These are phyloP conservation scores for Nigrospora oryzae DNA, from an alignment of 2,329 filamentous ascomycete genomes.

Conservation along the genomic window DNA sequence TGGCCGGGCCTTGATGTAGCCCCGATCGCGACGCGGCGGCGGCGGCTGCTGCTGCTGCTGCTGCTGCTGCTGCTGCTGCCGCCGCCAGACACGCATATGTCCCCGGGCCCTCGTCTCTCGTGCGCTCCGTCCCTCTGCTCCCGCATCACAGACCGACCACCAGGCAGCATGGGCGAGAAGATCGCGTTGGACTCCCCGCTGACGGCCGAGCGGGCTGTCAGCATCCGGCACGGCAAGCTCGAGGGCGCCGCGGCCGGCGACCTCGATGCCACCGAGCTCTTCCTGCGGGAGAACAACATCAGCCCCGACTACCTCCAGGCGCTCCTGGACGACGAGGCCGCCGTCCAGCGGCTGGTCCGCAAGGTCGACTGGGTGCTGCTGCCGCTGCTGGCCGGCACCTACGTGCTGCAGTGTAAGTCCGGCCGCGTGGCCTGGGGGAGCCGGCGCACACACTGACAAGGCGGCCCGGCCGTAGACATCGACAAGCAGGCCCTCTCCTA, in stretches of 20 bases:
- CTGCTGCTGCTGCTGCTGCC: too few species aligned
- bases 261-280: conserved; percentile 38
- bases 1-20: too few species aligned
- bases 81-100: too few species aligned
- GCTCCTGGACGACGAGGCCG: conserved; percentile 31
- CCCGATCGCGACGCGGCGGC: too few species aligned
- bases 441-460: too few species aligned
- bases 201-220: background rate
- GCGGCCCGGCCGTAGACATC: conserved; percentile 21
- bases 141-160: too few species aligned
- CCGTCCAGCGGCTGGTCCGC: conserved; percentile 21
- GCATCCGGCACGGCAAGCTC: background rate
- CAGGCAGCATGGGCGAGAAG: background rate
- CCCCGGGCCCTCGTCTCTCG: too few species aligned
- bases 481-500: conserved; percentile 48
- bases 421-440: too few species aligned
- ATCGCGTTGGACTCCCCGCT: background rate
- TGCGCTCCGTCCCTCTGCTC: too few species aligned
- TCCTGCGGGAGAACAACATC: conserved; percentile 38
- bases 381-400: conserved; percentile 41
- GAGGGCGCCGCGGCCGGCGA: conserved; percentile 10
- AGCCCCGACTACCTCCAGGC: conserved; percentile 29
- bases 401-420: conserved; percentile 33
- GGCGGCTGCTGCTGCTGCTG: too few species aligned
- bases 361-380: conserved; percentile 42